phyloP scores from a whole-genome alignment of 78 protist genomes.

The Anaeramoeba ignava region DNA sequence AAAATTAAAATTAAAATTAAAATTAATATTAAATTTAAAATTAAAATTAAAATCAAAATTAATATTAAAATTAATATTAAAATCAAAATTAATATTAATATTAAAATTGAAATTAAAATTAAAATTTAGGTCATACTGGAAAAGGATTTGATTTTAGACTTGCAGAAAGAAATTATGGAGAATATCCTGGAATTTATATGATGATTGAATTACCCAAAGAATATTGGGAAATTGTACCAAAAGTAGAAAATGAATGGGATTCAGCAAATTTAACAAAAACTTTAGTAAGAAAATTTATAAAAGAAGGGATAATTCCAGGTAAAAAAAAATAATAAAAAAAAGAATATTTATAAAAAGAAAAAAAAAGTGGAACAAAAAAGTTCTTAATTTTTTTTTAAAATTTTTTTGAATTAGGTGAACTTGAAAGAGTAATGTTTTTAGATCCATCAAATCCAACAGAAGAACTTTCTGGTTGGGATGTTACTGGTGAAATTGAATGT shows the following conservation, averaged over 20 bases:
- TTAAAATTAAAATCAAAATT: no score
- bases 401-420: no score
- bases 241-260: not conserved
- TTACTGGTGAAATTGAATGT: not conserved
- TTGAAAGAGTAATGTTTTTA: not conserved
- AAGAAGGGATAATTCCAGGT: not conserved
- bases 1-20: no score
- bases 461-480: not conserved
- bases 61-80: no score
- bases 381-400: no score
- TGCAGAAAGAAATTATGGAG: not conserved
- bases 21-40: no score
- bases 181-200: not conserved
- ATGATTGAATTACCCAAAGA: not conserved
- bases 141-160: not conserved
- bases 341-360: no score
- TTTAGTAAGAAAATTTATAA: not conserved
- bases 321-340: no score
- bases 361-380: no score
- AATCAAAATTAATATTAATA: no score
- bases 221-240: not conserved
- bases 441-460: not conserved
- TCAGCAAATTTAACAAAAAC: not conserved
- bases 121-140: not conserved
- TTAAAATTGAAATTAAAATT: no score